Evolutionary conservation across 768 basidiomycete genomes (phyloP), one percentile per base, ranked within the genome.

Genomic region (Suillus paluster): DNA sequence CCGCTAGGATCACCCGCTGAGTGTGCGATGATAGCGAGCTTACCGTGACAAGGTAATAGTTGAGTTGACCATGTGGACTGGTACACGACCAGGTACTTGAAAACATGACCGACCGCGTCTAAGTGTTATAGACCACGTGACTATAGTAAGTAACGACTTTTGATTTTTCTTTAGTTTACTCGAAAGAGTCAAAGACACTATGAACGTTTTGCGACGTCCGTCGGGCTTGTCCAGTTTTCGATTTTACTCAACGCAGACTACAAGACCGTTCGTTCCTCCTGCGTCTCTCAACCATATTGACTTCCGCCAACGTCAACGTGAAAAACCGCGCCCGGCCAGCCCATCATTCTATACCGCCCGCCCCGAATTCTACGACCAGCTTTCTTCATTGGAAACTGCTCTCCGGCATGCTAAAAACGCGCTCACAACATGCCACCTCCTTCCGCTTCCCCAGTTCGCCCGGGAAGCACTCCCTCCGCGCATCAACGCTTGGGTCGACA

Each of bases 331-430:
- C 60, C 93, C 93, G 0, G 75, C 81, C 21, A 90, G 92, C 9
- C 86, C 93, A 23, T 86, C 85, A 53, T 96, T 95, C 78, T 97
- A 92, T 79, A 94, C 95, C 19, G 89, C 88, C 17, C 87, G 89
- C 38, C 79, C 91, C 1, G 78, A 79, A 25, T 95, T 88, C 79
- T 88, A 88, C 73, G 91, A 95, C 74, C 84, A 87, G 60, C 75
- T 95, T 46, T 76, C 79, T 48, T 78, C 83, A 46, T 84, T 97
- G 19, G 86, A 94, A 69, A 77, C 77, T 12, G 88, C 91, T 57
- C 80, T 91, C 34, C 72, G 80, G 33, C 77, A 81, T 46, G 78
- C 88, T 4, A 85, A 86, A n/a, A 71, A 73, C 4, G 83, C 85
- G 3, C 84, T 97, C 25, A 85, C 84, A 54, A 72, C 78, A 19